Base-by-base conservation (phyloP, 2,329 filamentous ascomycete genomes). In the Chaetomium olivaceum region DNA sequence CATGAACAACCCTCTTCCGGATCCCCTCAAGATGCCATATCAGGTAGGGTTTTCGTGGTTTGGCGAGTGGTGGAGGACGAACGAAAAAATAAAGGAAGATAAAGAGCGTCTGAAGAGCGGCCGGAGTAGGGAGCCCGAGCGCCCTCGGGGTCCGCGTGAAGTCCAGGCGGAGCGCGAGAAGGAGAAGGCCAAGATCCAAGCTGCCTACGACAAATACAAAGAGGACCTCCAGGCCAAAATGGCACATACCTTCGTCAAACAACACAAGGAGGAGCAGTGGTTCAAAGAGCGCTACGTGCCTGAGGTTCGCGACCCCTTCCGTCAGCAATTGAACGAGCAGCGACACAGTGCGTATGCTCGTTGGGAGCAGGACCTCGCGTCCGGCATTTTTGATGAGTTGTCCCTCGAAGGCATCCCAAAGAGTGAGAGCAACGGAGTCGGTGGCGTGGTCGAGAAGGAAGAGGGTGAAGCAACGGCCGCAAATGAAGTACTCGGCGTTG, bases 231-330 rank as follows among this genome's bases (percentile, higher is more conserved):
- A 90, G 72, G 87, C 84, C 4, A 89, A 88, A 76, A 94, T 97
- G 90, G 93, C 95, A 0, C 89, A 93, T 70, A 83, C 86, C 1
- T 99, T 99, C 76, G 95, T 99, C 51, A 87, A 90, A 58, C 90
- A 93, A 72, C 95, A 99, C 79, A 97, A 96, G 76, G 88, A 89
- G 52, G 95, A 99, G 77, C 94, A 99, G 76, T 99, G 95, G 95
- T 99, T 99, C 80, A 92, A 90, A 72, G 95, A 99, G 78, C 89
- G 92, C 75, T 99, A 99, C 73, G 89, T 96, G 33, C 87, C 92
- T 0, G 92, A 95, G 71, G 87, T 94, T 62, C 85, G 91, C 61
- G 89, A 93, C 70, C 83, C 85, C 1, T 87, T 97, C 73, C 89
- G 90, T 63, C 81, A 82, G 66, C 90, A 92, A 73, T 81, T 98